Conservation (phyloP, 495 filamentous ascomycete genomes). For the Evansstolkia leycettana region DNA sequence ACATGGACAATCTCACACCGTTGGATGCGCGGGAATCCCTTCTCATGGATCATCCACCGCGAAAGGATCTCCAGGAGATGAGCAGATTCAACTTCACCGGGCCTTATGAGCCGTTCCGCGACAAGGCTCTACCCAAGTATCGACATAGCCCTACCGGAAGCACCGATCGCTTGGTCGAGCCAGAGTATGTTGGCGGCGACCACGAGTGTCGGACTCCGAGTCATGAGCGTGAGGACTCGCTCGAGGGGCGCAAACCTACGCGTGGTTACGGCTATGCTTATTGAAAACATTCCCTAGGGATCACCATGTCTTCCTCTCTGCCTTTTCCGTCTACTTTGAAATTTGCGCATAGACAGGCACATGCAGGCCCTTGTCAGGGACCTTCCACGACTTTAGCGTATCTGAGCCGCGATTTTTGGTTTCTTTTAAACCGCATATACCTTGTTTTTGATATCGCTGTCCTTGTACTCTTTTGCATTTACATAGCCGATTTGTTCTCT, state of each 20-base stretch:
- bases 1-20: slow-evolving; percentile 78
- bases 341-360: slow-evolving; percentile 3
- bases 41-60: slow-evolving; percentile 45
- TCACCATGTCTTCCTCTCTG: not conserved
- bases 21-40: slow-evolving; percentile 85
- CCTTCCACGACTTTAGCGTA: slow-evolving; percentile 1
- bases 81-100: slow-evolving; percentile 38
- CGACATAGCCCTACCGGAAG: slow-evolving; percentile 22
- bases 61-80: slow-evolving; percentile 29
- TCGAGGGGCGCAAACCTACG: slow-evolving; percentile 25
- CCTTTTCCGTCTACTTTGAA: slow-evolving; percentile 6
- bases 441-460: not conserved
- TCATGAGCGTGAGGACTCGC: slow-evolving; percentile 19
- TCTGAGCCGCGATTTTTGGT: not conserved
- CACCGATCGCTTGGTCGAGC: slow-evolving; percentile 27
- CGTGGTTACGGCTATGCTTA: slow-evolving; percentile 30
- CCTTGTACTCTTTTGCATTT: too few species aligned
- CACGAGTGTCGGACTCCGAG: slow-evolving; percentile 24
- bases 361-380: not conserved
- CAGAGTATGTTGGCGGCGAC: slow-evolving; percentile 23
- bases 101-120: slow-evolving; percentile 31
- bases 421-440: not conserved
- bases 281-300: slow-evolving; percentile 10
- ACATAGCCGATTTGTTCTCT: too few species aligned
- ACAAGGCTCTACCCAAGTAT: slow-evolving; percentile 16